Base-by-base conservation (phyloP, 2,329 filamentous ascomycete species). In the Clarireedia hainanense region DNA sequence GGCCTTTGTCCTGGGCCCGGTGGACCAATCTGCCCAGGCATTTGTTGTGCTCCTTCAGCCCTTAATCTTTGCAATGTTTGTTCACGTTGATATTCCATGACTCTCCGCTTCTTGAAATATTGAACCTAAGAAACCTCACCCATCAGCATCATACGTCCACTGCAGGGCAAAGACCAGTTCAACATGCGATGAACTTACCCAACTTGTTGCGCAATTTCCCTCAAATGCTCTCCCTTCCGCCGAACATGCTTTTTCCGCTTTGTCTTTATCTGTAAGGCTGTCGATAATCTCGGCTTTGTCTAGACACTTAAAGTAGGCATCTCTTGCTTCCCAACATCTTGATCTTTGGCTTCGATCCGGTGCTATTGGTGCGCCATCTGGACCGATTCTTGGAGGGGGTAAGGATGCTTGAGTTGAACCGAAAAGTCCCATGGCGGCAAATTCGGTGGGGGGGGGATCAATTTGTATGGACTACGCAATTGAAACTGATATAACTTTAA, bases 21-120 rank as follows among this genome's bases (percentile, higher is more conserved):
- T 50, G 60, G 60, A 17, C 56, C 59, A 55, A 68, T 52, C 17
- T 64, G 57, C 3, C 65, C 65, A 2, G 66, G 64, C 69, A 89
- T 77, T 71, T 80, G 77, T 61, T 79, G 76, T 12, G 87, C 89
- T 60, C 88, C 87, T 70, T 92, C 86, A 47, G 78, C 79, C 69
- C 86, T 79, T 65, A 96, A 80, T 68, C 83, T 82, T 65, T 87
- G 85, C 61, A 96, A 75, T 24, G 89, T 87, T 73, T 85, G 78
- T 67, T 88, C 86, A 73, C 92, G 90, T 65, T 95, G 88, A 68
- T 88, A 80, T 65, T 99, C 94, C 74, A 95, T 92, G 37, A 97
- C 89, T 66, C 94, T 80, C 74, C 91, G 88, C 73, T 96, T 91
- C 77, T 97, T 96, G 75, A 99, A 99, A 73, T 99, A 97, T 73